Evolutionary conservation across 75 land plant genomes (phyloP), one percentile per base, ranked within the genome.

Genomic region (Sequoiadendron giganteum): DNA sequence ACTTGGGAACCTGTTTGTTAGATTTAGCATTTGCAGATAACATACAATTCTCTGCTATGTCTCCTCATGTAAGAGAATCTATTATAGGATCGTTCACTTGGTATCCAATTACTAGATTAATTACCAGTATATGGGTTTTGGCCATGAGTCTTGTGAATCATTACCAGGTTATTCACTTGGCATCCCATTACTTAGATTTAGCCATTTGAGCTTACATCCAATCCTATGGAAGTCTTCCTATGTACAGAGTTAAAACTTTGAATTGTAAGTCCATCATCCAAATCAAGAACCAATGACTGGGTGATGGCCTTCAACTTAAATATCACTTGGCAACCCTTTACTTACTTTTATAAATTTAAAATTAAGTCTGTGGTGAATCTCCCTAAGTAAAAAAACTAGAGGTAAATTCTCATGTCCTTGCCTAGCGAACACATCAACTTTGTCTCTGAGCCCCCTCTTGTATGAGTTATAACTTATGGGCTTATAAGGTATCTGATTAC

Each of bases 271-370:
- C 65, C 65, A 58, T 58, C 5, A 58, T 58, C 65, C 25, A 5
- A 21, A 58, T 19, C 21, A 58, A 21, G 25, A 18, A 86, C 25
- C 36, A 88, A 86, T 42, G 72, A 34, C 39, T 89, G 30, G 85
- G 54, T n/a, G 28, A 49, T 84, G 86, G 43, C 38, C 25, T 15
- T 38, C 15, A 39, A 38, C 79, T 3, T 34, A 76, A 76, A 76
- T 76, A 76, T 38, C 25, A 39, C 25, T 78, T 16, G 9, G 81
- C 18, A 40, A 16, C 81, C 80, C 2, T 36, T 38, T 40, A 6
- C 80, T 78, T 38, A 16, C 0, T 16, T 38, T 78, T 16, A 40
- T 18, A 39, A 15, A 4, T 16, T 16, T 38, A 40, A 40, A 6
- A 19, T 19, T 13, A 78, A 40, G 39, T 40, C 40, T 78, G 2